Percentiles rank a stretch among this genome's conserved stretches.
These are phyloP conservation scores for Ogataea ramenticola DNA, from an alignment of 805 yeast genomes.

Conservation along the genomic window DNA sequence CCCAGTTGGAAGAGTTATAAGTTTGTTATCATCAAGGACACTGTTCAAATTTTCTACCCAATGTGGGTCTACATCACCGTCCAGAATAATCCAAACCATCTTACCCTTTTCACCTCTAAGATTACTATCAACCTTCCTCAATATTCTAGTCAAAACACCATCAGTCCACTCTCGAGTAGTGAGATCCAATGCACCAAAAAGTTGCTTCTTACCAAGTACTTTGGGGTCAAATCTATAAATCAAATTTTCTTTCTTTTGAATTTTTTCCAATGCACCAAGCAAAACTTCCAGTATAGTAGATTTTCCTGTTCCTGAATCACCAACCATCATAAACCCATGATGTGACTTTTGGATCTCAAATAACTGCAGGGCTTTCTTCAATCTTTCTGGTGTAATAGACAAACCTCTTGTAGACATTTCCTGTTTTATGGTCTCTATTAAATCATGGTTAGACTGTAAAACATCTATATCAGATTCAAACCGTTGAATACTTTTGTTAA, in stretches of 20 bases:
- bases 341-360: conserved; percentile 52
- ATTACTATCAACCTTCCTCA: conserved; percentile 52
- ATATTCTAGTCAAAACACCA: conserved; percentile 66
- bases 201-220: conserved; percentile 52
- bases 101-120: conserved; percentile 50
- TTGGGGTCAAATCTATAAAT: conserved; percentile 63
- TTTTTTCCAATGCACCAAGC: conserved; percentile 32
- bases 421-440: conserved; percentile 20
- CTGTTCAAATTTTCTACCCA: conserved; percentile 92
- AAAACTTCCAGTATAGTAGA: conserved; percentile 45
- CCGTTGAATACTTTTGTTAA: conserved; percentile 17
- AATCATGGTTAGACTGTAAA: conserved; percentile 8
- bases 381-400: conserved; percentile 33
- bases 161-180: conserved; percentile 90
- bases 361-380: conserved; percentile 53
- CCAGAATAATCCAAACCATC: conserved; percentile 74
- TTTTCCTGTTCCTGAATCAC: conserved; percentile 73
- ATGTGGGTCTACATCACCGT: conserved; percentile 88
- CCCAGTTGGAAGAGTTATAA: conserved; percentile 82
- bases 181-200: conserved; percentile 67
- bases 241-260: conserved; percentile 27
- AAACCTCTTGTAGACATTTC: conserved; percentile 28
- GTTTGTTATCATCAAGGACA: conserved; percentile 80
- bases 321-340: conserved; percentile 79
- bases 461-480: conserved; percentile 18